Evolutionary conservation across 2,329 filamentous ascomycete genomes (phyloP), one percentile per base, ranked within the genome.

Genomic region (Byssochlamys sp.): DNA sequence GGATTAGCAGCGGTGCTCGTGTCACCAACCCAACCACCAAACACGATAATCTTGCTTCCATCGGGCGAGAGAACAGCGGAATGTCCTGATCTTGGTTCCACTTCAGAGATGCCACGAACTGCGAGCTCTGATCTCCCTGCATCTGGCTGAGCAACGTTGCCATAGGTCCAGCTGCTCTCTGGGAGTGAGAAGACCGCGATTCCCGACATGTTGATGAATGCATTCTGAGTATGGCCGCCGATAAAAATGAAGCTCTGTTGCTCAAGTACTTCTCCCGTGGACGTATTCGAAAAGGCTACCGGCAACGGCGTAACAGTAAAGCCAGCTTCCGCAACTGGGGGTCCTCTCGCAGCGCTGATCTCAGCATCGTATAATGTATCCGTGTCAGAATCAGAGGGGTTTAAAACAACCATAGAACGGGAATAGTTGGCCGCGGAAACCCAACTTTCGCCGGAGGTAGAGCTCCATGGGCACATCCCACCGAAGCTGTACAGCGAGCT

Each of bases 131-230:
- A 81, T 55, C 76, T 81, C 1, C 73, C 63, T 27, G 61, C 62
- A 28, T 58, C 28, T 14, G 66, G 58, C 1, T 79, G 72, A 12
- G 81, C 75, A n/a, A 91, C 83, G 1, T 81, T 78, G 27, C 95
- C 77, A 69, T 92, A 96, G 28, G 84, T 87, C 92, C 92, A 97
- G 55, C 83, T 86, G 67, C 91, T 85, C 66, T 95, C 88, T 0
- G 92, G 92, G 5, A 96, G 77, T 56, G 85, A 91, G 79, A 91
- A 96, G 1, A 96, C 77, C 0, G 91, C 92, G 1, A 92, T 84
- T 50, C 90, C 89, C 57, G 90, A 95, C 87, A 95, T 96, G 71
- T 96, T 95, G 75, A 96, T 86, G 69, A 96, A 96, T 0, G 91
- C 91, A 14, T 78, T 73, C 63, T 84, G 79, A 0, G 91, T 95